A percentile compares a stretch with the other conserved stretches of the same genome.
phyloP scores from a whole-genome alignment of 495 filamentous ascomycete genomes.

The Aspergillus incahuasiensis region DNA sequence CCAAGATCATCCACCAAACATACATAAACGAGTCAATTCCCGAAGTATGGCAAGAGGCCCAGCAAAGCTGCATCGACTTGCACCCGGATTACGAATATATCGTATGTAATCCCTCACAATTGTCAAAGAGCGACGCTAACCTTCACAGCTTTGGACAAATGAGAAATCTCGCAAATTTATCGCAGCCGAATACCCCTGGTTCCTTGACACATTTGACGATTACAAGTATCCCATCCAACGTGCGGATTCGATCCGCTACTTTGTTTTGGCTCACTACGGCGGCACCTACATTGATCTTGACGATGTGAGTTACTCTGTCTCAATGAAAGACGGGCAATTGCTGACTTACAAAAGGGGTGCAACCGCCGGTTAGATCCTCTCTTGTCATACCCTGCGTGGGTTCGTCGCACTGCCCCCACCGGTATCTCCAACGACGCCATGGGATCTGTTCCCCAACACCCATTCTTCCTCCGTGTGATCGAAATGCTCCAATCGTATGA shows the following conservation, averaged over 20 bases:
- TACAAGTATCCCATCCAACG: conserved; percentile 82
- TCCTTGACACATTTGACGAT: conserved; percentile 74
- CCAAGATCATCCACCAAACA: conserved; percentile 89
- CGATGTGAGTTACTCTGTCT: conserved; percentile 52
- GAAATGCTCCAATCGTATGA: conserved; percentile 66
- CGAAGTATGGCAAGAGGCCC: conserved; percentile 64
- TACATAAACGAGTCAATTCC: conserved; percentile 77
- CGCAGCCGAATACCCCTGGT: conserved; percentile 76
- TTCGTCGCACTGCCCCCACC: conserved; percentile 73
- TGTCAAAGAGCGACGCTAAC: background rate
- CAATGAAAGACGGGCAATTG: background rate
- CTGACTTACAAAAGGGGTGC: conserved; percentile 59
- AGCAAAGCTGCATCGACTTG: conserved; percentile 68
- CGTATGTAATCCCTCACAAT: conserved; percentile 39
- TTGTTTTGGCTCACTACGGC: conserved; percentile 76
- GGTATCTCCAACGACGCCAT: conserved; percentile 90
- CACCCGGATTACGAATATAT: conserved; percentile 80
- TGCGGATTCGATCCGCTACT: conserved; percentile 84
- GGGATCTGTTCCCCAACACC: conserved; percentile 73
- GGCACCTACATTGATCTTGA: conserved; percentile 89
- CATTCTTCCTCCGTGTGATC: conserved; percentile 74
- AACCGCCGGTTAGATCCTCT: conserved; percentile 76
- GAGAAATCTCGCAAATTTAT: conserved; percentile 72
- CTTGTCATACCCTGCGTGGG: conserved; percentile 75
- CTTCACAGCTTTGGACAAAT: conserved; percentile 77